A percentile compares a stretch with the other conserved stretches of the same genome.
Evolutionary conservation across 2,329 filamentous ascomycete genomes (phyloP).

Genomic region (Fonsecaea erecta): DNA sequence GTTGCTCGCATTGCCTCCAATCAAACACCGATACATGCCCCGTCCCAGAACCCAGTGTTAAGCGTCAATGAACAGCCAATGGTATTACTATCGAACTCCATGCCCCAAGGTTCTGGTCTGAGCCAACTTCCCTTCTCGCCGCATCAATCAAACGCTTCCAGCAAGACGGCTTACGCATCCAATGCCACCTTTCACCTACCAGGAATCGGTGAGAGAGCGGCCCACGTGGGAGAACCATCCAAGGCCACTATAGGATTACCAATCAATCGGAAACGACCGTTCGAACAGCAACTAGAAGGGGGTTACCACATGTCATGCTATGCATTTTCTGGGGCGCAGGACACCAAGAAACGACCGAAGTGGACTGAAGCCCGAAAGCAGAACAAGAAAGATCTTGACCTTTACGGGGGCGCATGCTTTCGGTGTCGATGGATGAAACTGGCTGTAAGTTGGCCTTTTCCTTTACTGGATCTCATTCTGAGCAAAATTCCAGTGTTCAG

Average conservation of each 20-base stretch:
- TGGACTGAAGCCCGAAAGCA: neutral
- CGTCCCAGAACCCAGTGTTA: neutral
- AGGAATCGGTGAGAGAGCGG: neutral
- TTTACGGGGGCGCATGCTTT: neutral
- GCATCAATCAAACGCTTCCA: neutral
- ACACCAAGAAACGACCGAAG: neutral
- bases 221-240: neutral
- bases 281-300: neutral
- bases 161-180: neutral
- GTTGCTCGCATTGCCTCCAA: neutral
- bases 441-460: neutral
- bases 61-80: neutral
- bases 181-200: neutral
- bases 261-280: neutral
- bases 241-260: neutral
- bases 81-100: neutral
- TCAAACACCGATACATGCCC: neutral
- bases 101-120: neutral
- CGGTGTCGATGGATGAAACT: neutral
- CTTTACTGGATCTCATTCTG: neutral
- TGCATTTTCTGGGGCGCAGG: neutral
- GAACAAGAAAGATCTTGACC: neutral
- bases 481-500: neutral
- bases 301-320: neutral
- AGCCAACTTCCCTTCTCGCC: neutral